Evolutionary conservation across 2,329 filamentous ascomycete genomes (phyloP), one percentile per base, ranked within the genome.

Genomic region (Lasiodiplodia hormozganensis): DNA sequence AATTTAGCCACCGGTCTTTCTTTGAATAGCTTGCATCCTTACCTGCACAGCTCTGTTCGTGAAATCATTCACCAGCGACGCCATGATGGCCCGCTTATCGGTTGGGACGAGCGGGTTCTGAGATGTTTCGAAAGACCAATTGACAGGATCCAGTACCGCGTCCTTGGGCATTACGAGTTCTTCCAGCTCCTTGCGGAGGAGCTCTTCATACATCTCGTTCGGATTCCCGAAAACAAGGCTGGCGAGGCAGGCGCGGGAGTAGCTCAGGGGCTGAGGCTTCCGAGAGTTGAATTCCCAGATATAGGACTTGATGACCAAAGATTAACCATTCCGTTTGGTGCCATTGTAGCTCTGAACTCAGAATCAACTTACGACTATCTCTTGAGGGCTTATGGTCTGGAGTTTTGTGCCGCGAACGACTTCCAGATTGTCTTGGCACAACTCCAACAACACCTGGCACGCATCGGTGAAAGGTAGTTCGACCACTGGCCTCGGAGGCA

Each of bases 401-500:
- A 80, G 71, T 1, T 69, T 68, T 3, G 73, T 71, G 47, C 79
- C 77, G 3, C 76, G 74, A 1, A 77, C 77, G 14, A 81, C 81
- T 69, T 94, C 90, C 31, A 87, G 82, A 2, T 90, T 90, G 77
- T 97, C 93, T 68, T 87, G 83, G 70, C 91, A 92, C 34, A 97
- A 81, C 54, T 89, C 87, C 68, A 86, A 86, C 70, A 97, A 85
- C 72, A 92, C 90, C 23, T 81, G 81, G 71, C 91, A 87, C 0
- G 94, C 92, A 73, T 93, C 89, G 16, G 90, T 87, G 72, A 92
- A 91, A 31, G 87, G 88, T 2, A 94, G 83, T 65, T 93, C 86
- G 12, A 97, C 92, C 73, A 97, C 95, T 0, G 95, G 94, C 10
- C 95, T 88, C 8, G 96, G 96, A 4, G 96, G 96, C 74, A 97